Evolutionary conservation across 805 yeast species (phyloP).

Genomic region (Pichia thaimueangensis): DNA sequence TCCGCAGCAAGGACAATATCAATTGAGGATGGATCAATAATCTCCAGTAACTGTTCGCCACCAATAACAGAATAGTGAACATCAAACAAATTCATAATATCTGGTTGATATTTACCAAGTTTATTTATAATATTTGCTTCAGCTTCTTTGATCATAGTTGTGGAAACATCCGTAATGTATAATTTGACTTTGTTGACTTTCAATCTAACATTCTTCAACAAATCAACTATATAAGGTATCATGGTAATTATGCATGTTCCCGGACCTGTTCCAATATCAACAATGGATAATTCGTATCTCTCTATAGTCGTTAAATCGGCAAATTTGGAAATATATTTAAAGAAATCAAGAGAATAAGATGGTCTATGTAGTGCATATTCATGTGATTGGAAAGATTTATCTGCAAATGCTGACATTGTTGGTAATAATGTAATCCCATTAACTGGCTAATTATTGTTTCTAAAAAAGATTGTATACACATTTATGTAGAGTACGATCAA

Average conservation of each 20-base stretch:
- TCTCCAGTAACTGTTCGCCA: constrained; percentile 21
- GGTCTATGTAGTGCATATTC: constrained; percentile 60
- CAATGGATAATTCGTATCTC: constrained; percentile 12
- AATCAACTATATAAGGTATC: constrained; percentile 29
- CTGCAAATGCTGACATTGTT: constrained; percentile 70
- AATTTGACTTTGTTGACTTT: constrained; percentile 20
- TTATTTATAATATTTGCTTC: constrained; percentile 9
- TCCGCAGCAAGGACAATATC: constrained; percentile 78
- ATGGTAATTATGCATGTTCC: constrained; percentile 46
- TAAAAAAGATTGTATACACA: no score
- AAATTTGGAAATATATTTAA: constrained; percentile 29
- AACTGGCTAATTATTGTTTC: no score
- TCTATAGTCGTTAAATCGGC: not conserved
- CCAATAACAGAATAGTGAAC: constrained; percentile 13
- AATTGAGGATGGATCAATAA: constrained; percentile 25
- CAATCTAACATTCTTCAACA: not conserved
- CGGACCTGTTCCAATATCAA: constrained; percentile 57
- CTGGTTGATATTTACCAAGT: not conserved
- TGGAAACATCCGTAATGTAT: constrained; percentile 42
- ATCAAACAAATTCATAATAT: not conserved
- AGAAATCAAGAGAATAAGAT: constrained; percentile 50
- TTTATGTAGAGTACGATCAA: no score
- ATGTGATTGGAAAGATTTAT: constrained; percentile 42
- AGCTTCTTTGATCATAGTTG: constrained; percentile 43
- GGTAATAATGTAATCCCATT: no score